Evolutionary conservation across 2,329 filamentous ascomycete species (phyloP).

Genomic region (Neurospora sp.): DNA sequence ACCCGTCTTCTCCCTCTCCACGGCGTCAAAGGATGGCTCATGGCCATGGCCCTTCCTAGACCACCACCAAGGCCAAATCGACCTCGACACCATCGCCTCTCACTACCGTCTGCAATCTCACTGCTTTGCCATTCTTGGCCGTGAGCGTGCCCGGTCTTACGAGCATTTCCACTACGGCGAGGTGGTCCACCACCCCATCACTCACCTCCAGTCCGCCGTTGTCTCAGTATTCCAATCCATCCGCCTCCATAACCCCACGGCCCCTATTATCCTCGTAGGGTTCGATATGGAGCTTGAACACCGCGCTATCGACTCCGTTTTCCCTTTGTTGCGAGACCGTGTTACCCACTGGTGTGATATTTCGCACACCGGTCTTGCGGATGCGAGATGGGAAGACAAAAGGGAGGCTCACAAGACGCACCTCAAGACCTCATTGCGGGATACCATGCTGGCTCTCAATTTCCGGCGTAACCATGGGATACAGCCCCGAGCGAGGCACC

Average conservation of each 20-base stretch:
- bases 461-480: not conserved
- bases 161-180: not conserved
- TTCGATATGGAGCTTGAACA: not conserved
- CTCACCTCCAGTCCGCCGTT: not conserved
- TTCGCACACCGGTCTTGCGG: not conserved
- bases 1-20: not conserved
- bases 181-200: not conserved
- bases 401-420: not conserved
- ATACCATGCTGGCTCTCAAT: not conserved
- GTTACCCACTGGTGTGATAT: not conserved
- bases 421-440: not conserved
- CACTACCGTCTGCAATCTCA: not conserved
- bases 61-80: not conserved
- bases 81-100: not conserved
- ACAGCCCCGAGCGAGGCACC: not conserved
- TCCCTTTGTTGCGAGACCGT: not conserved
- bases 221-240: not conserved
- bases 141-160: not conserved
- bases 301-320: not conserved
- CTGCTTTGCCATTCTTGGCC: not conserved
- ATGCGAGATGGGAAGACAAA: not conserved
- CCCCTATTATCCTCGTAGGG: not conserved
- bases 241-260: not conserved
- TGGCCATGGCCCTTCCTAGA: not conserved
- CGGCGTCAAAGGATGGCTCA: not conserved